Base-by-base conservation (phyloP, 768 basidiomycete genomes). In the Mycena metata region DNA sequence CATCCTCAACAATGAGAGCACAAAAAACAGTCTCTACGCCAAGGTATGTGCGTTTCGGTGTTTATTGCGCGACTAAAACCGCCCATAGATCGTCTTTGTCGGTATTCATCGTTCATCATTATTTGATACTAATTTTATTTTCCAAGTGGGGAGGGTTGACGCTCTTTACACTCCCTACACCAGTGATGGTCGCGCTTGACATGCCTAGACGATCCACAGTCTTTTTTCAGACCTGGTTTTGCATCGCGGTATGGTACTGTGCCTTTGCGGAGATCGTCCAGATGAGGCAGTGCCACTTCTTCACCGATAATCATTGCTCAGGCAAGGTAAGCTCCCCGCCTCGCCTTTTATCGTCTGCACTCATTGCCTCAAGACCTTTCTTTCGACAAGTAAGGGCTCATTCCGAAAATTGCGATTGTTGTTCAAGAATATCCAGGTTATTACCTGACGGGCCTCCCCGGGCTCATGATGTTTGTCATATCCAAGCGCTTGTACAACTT, bases 141-240 rank as follows among this genome's bases (percentile, higher is more conserved):
- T 19, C 56, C n/a, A n/a, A 73, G 65, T 67, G 67, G 64, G 73
- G 60, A 17, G 67, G 67, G n/a, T 59, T 73, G 16, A 42, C 73
- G 35, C 21, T 62, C 16, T 52, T 70, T 16, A 62, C 66, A 69
- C 1, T 69, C 30, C 77, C 46, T 23, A 79, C 68, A 2, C 70
- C 70, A 11, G 51, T 76, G 58, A 69, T 80, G 70, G 68, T 81
- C 64, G 74, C 75, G 2, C 72, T 78, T 54, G 79, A 81, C 69
- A 66, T 73, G 51, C 80, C 81, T 6, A 57, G 74, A 33, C 64
- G 61, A 11, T 56, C 60, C 17, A 69, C 73, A 2, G 65, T 69
- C 16, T 19, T 73, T 19, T 82, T 77, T 65, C 80, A 82, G 64
- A 50, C 71, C 21, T 75, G 69, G 61, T 64, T 80, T 45, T 56